Percentiles rank a stretch among this genome's conserved stretches.
These are phyloP conservation scores for Pyracantha coccinea DNA, from an alignment of 331 rosid genomes.

Conservation along the genomic window DNA sequence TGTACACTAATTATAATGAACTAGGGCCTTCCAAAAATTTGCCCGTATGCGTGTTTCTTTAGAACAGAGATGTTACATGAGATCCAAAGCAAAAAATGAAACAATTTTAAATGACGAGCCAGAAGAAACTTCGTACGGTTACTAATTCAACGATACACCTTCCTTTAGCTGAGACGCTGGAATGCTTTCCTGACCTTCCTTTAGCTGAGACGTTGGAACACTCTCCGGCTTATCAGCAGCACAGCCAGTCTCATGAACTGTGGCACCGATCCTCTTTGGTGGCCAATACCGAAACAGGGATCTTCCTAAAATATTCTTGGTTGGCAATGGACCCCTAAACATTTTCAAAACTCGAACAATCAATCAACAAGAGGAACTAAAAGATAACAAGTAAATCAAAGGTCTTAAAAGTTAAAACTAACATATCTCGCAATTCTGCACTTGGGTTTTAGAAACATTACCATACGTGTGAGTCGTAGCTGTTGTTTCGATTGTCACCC, in stretches of 20 bases:
- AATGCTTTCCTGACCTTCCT: conserved; percentile 26
- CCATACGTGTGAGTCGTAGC: conserved; percentile 98
- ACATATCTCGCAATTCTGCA: background rate
- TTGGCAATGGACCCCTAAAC: conserved; percentile 91
- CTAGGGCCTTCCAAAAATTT: conserved; percentile 5
- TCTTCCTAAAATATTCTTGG: conserved; percentile 88
- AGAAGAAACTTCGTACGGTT: background rate
- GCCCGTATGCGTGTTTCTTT: background rate
- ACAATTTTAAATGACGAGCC: background rate
- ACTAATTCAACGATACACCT: background rate
- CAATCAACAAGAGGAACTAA: conserved; percentile 1
- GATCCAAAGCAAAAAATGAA: background rate
- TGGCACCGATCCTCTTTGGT: conserved; percentile 72
- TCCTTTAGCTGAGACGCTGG: conserved; percentile 31
- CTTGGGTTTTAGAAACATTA: conserved; percentile 21
- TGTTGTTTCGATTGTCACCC: conserved; percentile 99
- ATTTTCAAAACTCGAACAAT: conserved; percentile 17
- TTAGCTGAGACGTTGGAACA: conserved; percentile 26
- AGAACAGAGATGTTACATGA: background rate
- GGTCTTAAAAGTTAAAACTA: background rate
- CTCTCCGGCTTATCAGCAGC: conserved; percentile 48
- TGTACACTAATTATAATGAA: background rate
- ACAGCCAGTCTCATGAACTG: conserved; percentile 57
- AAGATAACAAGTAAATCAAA: background rate
- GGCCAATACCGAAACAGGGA: conserved; percentile 95